These are phyloP conservation scores for Suillus placidus DNA, from an alignment of 768 basidiomycete species.

Conservation along the genomic window DNA sequence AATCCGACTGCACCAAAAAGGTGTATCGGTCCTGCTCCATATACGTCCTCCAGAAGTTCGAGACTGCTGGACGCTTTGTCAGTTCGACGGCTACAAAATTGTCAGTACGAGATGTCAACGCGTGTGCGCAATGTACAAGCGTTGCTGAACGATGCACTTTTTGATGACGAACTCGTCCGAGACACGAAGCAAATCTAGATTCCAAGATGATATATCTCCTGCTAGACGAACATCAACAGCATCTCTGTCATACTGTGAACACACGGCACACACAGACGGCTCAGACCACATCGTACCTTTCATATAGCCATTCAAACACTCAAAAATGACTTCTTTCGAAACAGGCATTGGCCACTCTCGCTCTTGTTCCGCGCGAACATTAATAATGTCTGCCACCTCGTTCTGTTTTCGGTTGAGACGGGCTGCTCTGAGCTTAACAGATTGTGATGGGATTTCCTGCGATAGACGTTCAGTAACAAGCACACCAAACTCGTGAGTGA, in stretches of 20 bases:
- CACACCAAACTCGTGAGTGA: background rate
- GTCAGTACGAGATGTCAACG: background rate
- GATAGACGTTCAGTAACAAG: background rate
- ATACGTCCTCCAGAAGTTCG: background rate
- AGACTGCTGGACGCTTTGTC: background rate
- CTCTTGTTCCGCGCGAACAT: too few species aligned
- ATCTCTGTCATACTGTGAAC: background rate
- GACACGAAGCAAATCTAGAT: background rate
- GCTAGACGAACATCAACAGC: background rate
- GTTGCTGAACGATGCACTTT: background rate
- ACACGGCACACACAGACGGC: constrained; percentile 3
- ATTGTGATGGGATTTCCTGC: background rate
- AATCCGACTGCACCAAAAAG: background rate
- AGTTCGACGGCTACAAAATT: background rate
- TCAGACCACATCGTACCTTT: background rate
- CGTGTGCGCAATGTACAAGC: background rate
- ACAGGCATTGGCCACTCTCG: too few species aligned
- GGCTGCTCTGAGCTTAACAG: background rate
- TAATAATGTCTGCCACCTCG: background rate
- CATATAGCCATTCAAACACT: constrained; percentile 3
- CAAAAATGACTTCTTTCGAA: background rate
- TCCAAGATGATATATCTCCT: background rate
- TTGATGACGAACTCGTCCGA: background rate
- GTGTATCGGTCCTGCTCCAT: background rate
- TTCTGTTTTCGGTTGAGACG: background rate